Evolutionary conservation across 441 rosid genomes (phyloP).

Genomic region (Aleurites moluccanus): DNA sequence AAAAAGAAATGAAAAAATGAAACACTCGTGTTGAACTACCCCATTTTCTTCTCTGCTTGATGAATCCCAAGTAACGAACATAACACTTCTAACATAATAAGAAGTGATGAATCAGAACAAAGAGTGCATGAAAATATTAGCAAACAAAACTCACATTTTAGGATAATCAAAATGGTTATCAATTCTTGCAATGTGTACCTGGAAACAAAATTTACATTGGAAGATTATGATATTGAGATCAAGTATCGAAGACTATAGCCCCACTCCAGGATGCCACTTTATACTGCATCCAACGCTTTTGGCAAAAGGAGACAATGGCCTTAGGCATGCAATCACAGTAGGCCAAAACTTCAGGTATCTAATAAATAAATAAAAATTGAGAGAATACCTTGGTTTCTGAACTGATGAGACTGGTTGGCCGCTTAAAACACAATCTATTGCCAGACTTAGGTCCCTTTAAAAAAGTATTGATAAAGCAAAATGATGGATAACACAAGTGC

Average conservation of each 20-base stretch:
- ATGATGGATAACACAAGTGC: neutral
- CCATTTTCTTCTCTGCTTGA: neutral
- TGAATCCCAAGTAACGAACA: constrained; percentile 1
- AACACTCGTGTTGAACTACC: neutral
- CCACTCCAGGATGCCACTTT: constrained; percentile 74
- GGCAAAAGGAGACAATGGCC: constrained; percentile 18
- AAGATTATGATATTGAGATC: constrained; percentile 7
- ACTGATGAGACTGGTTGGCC: constrained; percentile 60
- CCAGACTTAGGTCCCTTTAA: constrained; percentile 65
- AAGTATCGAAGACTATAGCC: constrained; percentile 21
- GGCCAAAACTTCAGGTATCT: constrained; percentile 10
- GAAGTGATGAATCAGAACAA: constrained; percentile 6
- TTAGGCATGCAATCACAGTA: constrained; percentile 20
- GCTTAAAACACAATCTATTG: constrained; percentile 71
- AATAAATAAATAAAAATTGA: neutral
- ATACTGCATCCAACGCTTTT: constrained; percentile 91
- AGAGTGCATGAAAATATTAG: neutral
- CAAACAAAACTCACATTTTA: neutral
- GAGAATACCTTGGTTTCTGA: constrained; percentile 73
- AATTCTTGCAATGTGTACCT: constrained; percentile 10
- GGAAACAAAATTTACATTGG: constrained; percentile 10
- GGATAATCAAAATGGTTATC: constrained; percentile 14
- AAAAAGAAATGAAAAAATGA: neutral
- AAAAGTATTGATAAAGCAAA: constrained; percentile 17
- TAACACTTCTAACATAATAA: constrained; percentile 6